phyloP scores from a whole-genome alignment of 441 rosid genomes.

The Jatropha podagrica region DNA sequence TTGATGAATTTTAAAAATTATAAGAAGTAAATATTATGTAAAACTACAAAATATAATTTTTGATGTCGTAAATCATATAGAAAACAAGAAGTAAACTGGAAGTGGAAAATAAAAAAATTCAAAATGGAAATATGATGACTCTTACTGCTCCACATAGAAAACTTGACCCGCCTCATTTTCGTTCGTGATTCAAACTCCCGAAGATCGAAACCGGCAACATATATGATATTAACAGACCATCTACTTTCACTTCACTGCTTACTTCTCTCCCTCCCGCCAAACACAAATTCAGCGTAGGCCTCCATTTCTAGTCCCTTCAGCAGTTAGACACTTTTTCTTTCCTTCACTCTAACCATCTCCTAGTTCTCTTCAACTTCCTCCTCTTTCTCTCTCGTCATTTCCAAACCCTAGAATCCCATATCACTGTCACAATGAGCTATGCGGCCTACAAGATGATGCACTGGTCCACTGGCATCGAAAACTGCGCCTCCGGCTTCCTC shows the following conservation, averaged over 20 bases:
- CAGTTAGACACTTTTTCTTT: not conserved
- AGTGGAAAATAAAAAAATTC: no score
- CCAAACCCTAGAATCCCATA: slow-evolving; percentile 31
- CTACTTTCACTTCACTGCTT: not conserved
- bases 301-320: not conserved
- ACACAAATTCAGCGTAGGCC: not conserved
- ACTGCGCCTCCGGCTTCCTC: slow-evolving; percentile 85
- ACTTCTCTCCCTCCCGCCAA: slow-evolving; percentile 4
- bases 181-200: no score
- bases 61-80: no score
- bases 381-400: slow-evolving; percentile 11
- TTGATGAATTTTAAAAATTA: no score
- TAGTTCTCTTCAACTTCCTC: not conserved
- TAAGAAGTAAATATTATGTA: no score
- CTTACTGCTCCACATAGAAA: no score
- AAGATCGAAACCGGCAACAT: no score
- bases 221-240: no score
- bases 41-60: no score
- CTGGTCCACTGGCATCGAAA: slow-evolving; percentile 89
- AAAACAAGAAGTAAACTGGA: no score
- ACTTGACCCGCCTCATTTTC: no score
- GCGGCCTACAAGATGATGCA: slow-evolving; percentile 98
- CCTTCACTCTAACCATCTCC: not conserved
- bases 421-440: slow-evolving; percentile 61
- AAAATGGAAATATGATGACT: no score